A percentile compares a stretch with the other conserved stretches of the same genome.
phyloP scores from a whole-genome alignment of 2,329 filamentous ascomycete species.

The Fusarium pilosicola region DNA sequence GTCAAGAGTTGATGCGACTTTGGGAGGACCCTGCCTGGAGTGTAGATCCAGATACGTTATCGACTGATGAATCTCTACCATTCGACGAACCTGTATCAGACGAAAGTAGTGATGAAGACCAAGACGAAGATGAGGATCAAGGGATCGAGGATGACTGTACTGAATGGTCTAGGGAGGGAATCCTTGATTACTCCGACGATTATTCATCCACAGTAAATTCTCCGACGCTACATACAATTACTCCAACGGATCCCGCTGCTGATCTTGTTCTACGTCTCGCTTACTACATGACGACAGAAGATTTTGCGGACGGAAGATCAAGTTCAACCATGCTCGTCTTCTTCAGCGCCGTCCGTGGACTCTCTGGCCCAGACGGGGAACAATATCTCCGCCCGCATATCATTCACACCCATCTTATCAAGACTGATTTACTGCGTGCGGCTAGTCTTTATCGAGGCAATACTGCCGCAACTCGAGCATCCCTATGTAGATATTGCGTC shows the following conservation, averaged over 20 bases:
- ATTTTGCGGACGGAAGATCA: neutral
- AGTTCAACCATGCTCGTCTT: neutral
- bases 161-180: neutral
- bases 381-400: neutral
- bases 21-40: neutral
- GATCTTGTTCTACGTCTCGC: neutral
- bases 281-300: neutral
- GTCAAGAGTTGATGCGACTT: neutral
- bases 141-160: neutral
- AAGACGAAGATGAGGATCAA: neutral
- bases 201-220: neutral
- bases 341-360: neutral
- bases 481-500: no score
- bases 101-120: neutral
- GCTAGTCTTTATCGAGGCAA: no score
- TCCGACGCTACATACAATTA: fast-evolving
- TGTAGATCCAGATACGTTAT: no score
- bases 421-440: no score
- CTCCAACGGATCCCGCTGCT: neutral
- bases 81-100: neutral
- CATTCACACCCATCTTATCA: neutral
- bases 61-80: no score
- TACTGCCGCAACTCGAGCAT: no score
- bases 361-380: neutral
- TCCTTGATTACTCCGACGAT: neutral